These are phyloP conservation scores for Leccinum obscurum DNA, from an alignment of 768 basidiomycete species.

Conservation along the genomic window DNA sequence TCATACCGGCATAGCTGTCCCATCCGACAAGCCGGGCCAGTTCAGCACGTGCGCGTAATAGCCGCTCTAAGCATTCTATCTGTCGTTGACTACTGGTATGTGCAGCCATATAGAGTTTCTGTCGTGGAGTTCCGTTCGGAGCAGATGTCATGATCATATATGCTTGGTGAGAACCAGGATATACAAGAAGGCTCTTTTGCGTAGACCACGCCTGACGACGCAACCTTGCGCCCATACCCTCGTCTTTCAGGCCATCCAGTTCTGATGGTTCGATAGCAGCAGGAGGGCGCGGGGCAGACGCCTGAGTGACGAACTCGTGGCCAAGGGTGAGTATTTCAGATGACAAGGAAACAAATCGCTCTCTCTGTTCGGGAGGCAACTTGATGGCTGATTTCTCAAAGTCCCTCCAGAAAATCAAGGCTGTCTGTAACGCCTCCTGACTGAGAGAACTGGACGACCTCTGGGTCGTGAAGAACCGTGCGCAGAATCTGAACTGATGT, in stretches of 20 bases:
- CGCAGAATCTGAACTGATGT: constrained; percentile 58
- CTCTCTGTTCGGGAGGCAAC: constrained; percentile 73
- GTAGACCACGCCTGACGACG: constrained; percentile 77
- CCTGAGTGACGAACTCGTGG: constrained; percentile 77
- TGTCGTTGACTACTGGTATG: constrained; percentile 76
- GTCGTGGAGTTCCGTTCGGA: constrained; percentile 78
- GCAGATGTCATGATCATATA: constrained; percentile 92
- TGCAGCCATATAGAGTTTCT: constrained; percentile 78
- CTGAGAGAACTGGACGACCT: constrained; percentile 65
- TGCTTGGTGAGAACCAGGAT: constrained; percentile 86
- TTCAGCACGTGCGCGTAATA: constrained; percentile 77
- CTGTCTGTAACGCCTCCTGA: constrained; percentile 80
- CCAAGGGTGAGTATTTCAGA: constrained; percentile 88
- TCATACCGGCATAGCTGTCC: constrained; percentile 84
- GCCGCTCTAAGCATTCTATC: constrained; percentile 70
- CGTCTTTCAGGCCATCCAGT: constrained; percentile 70
- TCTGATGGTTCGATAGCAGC: constrained; percentile 68
- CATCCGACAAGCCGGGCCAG: constrained; percentile 84
- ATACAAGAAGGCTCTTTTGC: constrained; percentile 72
- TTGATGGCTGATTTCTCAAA: constrained; percentile 97
- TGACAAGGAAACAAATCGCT: constrained; percentile 84
- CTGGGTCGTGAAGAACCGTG: constrained; percentile 64
- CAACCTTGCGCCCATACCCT: constrained; percentile 72
- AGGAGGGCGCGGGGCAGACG: constrained; percentile 61
- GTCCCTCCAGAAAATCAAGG: constrained; percentile 92